Conservation (phyloP, 2,329 filamentous ascomycete genomes). For the Paecilomyces sp. region DNA sequence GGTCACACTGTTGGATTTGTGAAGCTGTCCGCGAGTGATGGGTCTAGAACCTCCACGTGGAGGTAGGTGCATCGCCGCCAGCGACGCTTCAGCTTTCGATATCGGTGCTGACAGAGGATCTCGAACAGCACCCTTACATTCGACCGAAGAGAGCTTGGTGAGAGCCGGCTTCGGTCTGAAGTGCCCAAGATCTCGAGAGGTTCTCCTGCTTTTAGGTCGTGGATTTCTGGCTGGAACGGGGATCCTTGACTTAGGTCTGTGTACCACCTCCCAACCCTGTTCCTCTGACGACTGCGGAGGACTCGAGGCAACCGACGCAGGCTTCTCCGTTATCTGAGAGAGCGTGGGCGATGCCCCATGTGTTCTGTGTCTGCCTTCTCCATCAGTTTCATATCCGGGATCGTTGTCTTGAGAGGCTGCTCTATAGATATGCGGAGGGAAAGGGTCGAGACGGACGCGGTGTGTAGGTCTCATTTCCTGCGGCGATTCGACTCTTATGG, state of each 20-base stretch:
- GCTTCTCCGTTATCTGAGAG: constrained; percentile 23
- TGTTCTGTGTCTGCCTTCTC: constrained; percentile 16
- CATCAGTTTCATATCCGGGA: constrained; percentile 26
- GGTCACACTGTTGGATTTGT: constrained; percentile 23
- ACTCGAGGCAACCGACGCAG: constrained; percentile 15
- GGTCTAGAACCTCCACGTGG: constrained; percentile 10
- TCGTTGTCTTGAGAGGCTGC: constrained; percentile 20
- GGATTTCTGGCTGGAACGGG: neutral
- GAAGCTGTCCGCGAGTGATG: constrained; percentile 1
- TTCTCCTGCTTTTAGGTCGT: constrained; percentile 3
- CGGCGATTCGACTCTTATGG: constrained; percentile 26
- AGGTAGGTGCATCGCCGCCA: constrained; percentile 32
- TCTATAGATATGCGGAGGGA: constrained; percentile 27
- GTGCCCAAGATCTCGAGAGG: constrained; percentile 13
- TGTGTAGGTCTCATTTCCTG: constrained; percentile 18
- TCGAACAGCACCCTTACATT: constrained; percentile 20
- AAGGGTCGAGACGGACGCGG: constrained; percentile 21
- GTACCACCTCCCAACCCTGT: constrained; percentile 27
- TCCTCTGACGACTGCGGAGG: constrained; percentile 13
- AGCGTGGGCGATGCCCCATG: constrained; percentile 19
- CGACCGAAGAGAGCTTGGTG: constrained; percentile 16
- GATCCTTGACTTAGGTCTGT: constrained; percentile 1
- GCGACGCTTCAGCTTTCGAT: constrained; percentile 31
- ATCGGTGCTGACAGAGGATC: constrained; percentile 12
- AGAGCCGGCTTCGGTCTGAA: constrained; percentile 16